phyloP scores from a whole-genome alignment of 441 rosid species.

The Corymbia citriodora region DNA sequence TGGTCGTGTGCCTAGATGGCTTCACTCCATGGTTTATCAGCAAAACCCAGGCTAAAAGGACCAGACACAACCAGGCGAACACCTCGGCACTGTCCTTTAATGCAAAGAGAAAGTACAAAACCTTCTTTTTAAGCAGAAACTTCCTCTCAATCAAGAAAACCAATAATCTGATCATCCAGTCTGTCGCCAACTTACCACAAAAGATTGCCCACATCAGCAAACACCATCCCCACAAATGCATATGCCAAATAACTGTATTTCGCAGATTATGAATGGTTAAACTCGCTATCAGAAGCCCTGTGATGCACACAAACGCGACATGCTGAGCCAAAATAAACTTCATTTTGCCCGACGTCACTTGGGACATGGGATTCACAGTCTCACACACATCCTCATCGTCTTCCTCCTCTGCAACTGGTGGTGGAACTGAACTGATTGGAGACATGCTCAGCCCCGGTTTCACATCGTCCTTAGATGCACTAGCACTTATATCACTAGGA shows the following conservation, averaged over 20 bases:
- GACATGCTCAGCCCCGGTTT: background rate
- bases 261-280: background rate
- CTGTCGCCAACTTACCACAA: background rate
- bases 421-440: fast-evolving
- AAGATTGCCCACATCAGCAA: background rate
- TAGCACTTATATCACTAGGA: background rate
- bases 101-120: background rate
- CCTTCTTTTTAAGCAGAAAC: background rate
- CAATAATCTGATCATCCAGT: background rate
- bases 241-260: background rate
- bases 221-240: background rate
- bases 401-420: background rate
- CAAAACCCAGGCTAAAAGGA: conserved; percentile 13
- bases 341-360: background rate
- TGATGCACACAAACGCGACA: background rate
- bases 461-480: background rate
- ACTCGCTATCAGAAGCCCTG: background rate
- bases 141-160: background rate
- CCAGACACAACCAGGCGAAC: conserved; percentile 14
- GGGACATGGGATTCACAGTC: background rate
- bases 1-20: background rate
- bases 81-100: background rate
- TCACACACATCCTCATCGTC: background rate
- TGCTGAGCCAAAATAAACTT: background rate
- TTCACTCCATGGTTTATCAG: conserved; percentile 15